A percentile compares a stretch with the other conserved stretches of the same genome.
phyloP scores from a whole-genome alignment of 2,329 filamentous ascomycete species.

The Pseudohalonectria lignicola region DNA sequence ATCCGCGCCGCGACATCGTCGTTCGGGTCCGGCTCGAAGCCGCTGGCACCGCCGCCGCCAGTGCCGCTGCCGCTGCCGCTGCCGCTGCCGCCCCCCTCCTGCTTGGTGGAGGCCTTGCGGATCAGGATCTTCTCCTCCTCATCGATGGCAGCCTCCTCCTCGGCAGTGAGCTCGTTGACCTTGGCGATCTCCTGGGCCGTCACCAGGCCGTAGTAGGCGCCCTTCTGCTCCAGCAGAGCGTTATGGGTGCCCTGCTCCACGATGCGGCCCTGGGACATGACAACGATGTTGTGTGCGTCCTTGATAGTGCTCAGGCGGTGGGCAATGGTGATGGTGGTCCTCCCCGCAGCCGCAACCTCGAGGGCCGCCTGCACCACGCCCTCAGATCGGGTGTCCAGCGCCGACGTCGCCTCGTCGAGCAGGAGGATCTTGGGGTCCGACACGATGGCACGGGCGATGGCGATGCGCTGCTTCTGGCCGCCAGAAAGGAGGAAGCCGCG shows the following conservation, averaged over 20 bases:
- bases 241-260: conserved; percentile 88
- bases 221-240: conserved; percentile 56
- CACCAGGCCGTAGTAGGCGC: conserved; percentile 76
- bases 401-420: conserved; percentile 89
- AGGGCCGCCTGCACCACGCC: conserved; percentile 88
- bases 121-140: conserved; percentile 43
- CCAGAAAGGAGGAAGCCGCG: conserved; percentile 86
- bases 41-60: conserved; percentile 14
- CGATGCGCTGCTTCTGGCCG: conserved; percentile 94
- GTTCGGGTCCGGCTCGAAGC: conserved; percentile 43
- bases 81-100: conserved; percentile 12
- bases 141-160: conserved; percentile 39
- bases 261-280: conserved; percentile 77
- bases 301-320: conserved; percentile 92
- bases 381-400: conserved; percentile 89
- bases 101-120: conserved; percentile 30
- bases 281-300: conserved; percentile 90
- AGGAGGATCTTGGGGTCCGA: conserved; percentile 86
- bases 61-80: conserved; percentile 6
- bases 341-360: conserved; percentile 71
- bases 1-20: conserved; percentile 50
- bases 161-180: conserved; percentile 39
- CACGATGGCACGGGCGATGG: conserved; percentile 83
- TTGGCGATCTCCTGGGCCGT: conserved; percentile 74
- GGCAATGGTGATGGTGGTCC: conserved; percentile 93